Percentiles rank a stretch among this genome's conserved stretches.
Conservation (phyloP, 2,329 filamentous ascomycete species). For the Colletotrichum zoysiae region DNA sequence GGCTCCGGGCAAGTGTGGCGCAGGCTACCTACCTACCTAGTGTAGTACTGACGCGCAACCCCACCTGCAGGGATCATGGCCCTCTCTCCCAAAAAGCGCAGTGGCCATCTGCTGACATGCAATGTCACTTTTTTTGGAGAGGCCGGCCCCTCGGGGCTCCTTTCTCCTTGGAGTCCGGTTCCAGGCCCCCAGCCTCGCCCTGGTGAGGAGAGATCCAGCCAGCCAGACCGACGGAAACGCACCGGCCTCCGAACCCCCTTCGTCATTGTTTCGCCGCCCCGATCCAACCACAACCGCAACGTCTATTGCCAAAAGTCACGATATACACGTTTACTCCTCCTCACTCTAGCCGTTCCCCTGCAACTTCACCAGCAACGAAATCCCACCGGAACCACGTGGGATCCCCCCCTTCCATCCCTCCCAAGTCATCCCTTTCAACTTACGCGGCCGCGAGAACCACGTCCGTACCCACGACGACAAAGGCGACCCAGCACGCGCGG, state of each 20-base stretch:
- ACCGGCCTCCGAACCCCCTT: constrained; percentile 19
- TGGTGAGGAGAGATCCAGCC: constrained; percentile 6
- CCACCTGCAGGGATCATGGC: constrained; percentile 23
- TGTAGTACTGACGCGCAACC: constrained; percentile 31
- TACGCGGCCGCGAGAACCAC: neutral
- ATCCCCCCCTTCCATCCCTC: no score
- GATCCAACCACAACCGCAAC: neutral
- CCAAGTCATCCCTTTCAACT: no score
- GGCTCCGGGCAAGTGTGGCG: constrained; percentile 31
- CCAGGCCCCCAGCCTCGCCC: constrained; percentile 15
- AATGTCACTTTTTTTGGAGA: constrained; percentile 11
- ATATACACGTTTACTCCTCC: neutral
- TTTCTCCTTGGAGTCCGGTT: neutral
- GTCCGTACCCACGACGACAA: neutral
- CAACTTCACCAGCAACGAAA: neutral
- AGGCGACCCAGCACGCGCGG: neutral
- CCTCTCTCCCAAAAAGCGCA: constrained; percentile 21
- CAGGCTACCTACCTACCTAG: constrained; percentile 1
- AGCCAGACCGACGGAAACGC: constrained; percentile 4
- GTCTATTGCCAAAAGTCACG: neutral
- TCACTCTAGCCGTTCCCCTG: neutral
- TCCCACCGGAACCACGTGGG: neutral
- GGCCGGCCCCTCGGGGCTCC: neutral
- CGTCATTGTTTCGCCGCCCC: constrained; percentile 41
- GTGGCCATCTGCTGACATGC: constrained; percentile 14